Evolutionary conservation across 371 early-diverging fungal genomes (phyloP).

Genomic region (Chytridium lagenaria): DNA sequence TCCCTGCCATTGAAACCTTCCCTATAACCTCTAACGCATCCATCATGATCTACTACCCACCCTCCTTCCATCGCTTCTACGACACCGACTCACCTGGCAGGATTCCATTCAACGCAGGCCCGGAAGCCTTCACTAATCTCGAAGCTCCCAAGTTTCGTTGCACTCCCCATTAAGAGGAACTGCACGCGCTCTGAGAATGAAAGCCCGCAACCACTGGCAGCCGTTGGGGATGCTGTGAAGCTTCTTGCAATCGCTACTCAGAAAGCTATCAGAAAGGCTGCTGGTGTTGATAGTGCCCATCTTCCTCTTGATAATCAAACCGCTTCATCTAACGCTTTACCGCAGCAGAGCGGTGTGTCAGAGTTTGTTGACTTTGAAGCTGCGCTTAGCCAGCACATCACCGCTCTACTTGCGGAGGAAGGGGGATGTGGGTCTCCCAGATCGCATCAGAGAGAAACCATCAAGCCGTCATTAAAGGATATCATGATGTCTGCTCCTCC

Average conservation of each 20-base stretch:
- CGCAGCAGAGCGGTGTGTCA: neutral
- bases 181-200: conserved; percentile 1
- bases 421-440: too few species aligned
- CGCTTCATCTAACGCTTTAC: neutral
- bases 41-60: conserved; percentile 15
- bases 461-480: neutral
- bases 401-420: neutral
- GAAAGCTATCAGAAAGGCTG: conserved; percentile 5
- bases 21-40: too few species aligned
- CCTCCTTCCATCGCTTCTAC: conserved; percentile 31
- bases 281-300: neutral
- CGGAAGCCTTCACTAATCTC: conserved; percentile 34
- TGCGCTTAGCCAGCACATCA: neutral
- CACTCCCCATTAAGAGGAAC: conserved; percentile 48
- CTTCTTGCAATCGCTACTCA: neutral
- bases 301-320: neutral
- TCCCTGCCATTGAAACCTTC: too few species aligned
- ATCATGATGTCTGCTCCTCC: neutral
- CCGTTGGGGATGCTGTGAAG: neutral
- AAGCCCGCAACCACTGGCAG: conserved; percentile 11
- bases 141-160: conserved; percentile 48
- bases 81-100: conserved; percentile 5
- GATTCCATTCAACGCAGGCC: conserved; percentile 45
- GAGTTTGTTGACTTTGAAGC: conserved; percentile 11
- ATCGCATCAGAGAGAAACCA: neutral